Evolutionary conservation across 2,329 filamentous ascomycete species (phyloP).

Genomic region (Talaromyces albobiverticillius): DNA sequence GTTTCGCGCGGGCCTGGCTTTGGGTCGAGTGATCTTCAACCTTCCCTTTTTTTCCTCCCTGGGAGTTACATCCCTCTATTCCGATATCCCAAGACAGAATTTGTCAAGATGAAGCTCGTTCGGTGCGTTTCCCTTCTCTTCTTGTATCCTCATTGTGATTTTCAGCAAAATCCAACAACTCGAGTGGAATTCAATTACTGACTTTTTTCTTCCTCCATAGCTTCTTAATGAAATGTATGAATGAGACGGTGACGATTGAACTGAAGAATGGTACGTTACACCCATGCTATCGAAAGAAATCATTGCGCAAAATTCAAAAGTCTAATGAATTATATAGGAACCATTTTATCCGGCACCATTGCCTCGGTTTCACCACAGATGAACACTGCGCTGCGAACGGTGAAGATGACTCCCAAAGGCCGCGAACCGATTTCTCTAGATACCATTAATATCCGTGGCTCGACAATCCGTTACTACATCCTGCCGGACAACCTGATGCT

Average conservation of each 20-base stretch:
- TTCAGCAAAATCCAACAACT: too few relatives aligned
- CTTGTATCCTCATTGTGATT: neutral
- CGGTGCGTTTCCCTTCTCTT: conserved; percentile 59
- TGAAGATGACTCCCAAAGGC: conserved; percentile 91
- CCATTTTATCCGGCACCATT: conserved; percentile 95
- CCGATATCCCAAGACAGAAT: neutral
- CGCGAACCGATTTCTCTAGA: conserved; percentile 86
- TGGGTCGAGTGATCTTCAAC: too few relatives aligned
- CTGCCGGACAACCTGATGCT: conserved; percentile 92
- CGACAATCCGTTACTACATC: conserved; percentile 94
- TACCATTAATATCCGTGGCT: conserved; percentile 94
- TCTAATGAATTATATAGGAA: conserved; percentile 60
- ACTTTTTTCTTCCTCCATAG: conserved; percentile 48
- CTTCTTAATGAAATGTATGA: conserved; percentile 99
- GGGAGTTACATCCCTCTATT: neutral
- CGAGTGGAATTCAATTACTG: neutral
- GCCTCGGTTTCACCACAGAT: conserved; percentile 96
- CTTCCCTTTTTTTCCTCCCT: neutral
- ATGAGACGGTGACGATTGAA: conserved; percentile 97
- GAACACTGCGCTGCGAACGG: conserved; percentile 93
- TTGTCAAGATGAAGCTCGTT: conserved; percentile 71
- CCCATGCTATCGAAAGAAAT: neutral
- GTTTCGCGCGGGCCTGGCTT: too few relatives aligned
- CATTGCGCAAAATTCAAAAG: neutral
- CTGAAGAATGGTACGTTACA: conserved; percentile 80